These are phyloP conservation scores for Monilinia laxa DNA, from an alignment of 2,329 filamentous ascomycete genomes.

Conservation along the genomic window DNA sequence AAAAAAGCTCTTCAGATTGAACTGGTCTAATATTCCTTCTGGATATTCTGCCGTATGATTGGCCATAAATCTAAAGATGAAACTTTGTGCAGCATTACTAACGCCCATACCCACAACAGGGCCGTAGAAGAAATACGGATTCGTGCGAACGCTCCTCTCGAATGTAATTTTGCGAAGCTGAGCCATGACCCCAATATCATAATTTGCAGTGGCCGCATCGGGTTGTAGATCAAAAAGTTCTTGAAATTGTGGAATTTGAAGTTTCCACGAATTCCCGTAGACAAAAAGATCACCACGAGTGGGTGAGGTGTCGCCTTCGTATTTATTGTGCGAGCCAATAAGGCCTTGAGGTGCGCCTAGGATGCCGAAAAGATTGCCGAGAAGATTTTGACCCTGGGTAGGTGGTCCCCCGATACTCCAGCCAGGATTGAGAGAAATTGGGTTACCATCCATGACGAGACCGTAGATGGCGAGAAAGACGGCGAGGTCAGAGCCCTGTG, in stretches of 20 bases:
- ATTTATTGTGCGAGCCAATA: constrained; percentile 50
- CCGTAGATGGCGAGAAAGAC: constrained; percentile 5
- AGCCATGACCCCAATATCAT: constrained; percentile 45
- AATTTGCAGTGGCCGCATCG: constrained; percentile 40
- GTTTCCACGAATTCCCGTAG: background rate
- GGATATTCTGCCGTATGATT: constrained; percentile 13
- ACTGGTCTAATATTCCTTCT: constrained; percentile 41
- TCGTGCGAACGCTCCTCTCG: constrained; percentile 34
- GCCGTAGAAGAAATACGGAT: constrained; percentile 53
- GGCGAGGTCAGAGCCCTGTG: constrained; percentile 26
- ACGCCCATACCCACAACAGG: constrained; percentile 15
- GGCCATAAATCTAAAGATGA: constrained; percentile 12
- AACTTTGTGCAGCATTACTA: constrained; percentile 13
- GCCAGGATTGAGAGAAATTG: constrained; percentile 11
- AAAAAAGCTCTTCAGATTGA: constrained; percentile 33
- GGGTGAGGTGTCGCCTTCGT: constrained; percentile 52
- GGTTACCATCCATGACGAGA: constrained; percentile 9
- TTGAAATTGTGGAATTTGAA: constrained; percentile 45
- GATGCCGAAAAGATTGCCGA: constrained; percentile 31
- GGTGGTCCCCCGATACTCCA: constrained; percentile 4
- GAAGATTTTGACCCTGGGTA: constrained; percentile 6
- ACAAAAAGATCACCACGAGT: constrained; percentile 50
- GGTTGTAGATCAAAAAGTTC: constrained; percentile 46
- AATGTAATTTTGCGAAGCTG: constrained; percentile 48
- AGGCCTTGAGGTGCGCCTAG: constrained; percentile 47